phyloP scores from a whole-genome alignment of 129 eudicot genomes.

The Mikania micrantha region DNA sequence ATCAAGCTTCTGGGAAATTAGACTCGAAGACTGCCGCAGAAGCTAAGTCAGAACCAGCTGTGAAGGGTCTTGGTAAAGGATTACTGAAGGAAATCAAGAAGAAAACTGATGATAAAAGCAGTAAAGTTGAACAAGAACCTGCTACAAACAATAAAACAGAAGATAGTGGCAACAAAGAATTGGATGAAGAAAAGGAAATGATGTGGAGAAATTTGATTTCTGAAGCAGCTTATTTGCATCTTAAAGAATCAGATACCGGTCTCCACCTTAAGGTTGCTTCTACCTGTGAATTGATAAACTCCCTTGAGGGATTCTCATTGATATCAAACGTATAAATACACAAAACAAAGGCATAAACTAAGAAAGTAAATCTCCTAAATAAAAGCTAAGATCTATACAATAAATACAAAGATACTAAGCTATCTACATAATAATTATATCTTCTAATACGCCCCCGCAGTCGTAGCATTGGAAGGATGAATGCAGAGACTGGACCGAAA shows the following conservation, averaged over 20 bases:
- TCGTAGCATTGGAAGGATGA: too few relatives aligned
- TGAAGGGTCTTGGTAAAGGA: slow-evolving; percentile 98
- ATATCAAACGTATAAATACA: too few relatives aligned
- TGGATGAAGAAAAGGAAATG: slow-evolving; percentile 58
- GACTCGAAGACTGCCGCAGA: slow-evolving; percentile 68
- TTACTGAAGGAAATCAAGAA: slow-evolving; percentile 78
- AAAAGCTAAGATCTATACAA: too few relatives aligned
- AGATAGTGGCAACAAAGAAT: slow-evolving; percentile 36
- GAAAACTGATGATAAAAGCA: slow-evolving; percentile 51
- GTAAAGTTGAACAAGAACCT: slow-evolving; percentile 46
- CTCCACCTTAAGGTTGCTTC: slow-evolving; percentile 74
- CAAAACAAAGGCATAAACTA: too few relatives aligned
- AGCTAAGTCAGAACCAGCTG: slow-evolving; percentile 76
- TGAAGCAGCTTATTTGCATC: slow-evolving; percentile 76
- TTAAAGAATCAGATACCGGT: slow-evolving; percentile 93
- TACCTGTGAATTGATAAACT: too few relatives aligned
- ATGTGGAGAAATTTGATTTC: slow-evolving; percentile 65
- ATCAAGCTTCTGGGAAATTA: slow-evolving; percentile 61
- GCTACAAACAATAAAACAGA: slow-evolving; percentile 35
- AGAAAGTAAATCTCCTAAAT: too few relatives aligned
- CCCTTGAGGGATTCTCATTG: too few relatives aligned
- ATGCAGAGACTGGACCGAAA: too few relatives aligned
- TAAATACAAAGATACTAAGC: too few relatives aligned
- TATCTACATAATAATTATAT: too few relatives aligned
- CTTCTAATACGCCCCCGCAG: too few relatives aligned